A percentile compares a stretch with the other conserved stretches of the same genome.
These are phyloP conservation scores for Ceratocystis ficicola DNA, from an alignment of 2,329 filamentous ascomycete genomes.

Conservation along the genomic window DNA sequence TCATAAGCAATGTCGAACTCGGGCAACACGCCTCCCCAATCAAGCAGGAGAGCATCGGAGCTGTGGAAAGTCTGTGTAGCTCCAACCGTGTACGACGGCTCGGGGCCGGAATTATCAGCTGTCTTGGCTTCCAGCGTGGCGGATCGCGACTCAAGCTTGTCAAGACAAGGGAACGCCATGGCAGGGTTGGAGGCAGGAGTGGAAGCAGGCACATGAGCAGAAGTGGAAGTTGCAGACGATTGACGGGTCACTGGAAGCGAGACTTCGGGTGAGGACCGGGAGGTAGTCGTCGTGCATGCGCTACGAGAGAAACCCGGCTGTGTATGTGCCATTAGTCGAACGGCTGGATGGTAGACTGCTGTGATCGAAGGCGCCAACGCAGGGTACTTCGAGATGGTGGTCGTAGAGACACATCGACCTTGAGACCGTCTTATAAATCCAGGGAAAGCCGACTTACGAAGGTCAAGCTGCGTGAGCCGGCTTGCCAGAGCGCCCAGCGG, in stretches of 20 bases:
- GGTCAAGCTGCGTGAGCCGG: not conserved
- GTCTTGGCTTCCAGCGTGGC: constrained; percentile 50
- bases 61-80: constrained; percentile 69
- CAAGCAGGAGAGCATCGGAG: constrained; percentile 61
- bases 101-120: constrained; percentile 58
- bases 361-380: too few species aligned
- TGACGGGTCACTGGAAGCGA: constrained; percentile 11
- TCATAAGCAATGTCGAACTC: constrained; percentile 89
- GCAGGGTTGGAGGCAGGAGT: constrained; percentile 58
- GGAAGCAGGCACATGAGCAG: constrained; percentile 5
- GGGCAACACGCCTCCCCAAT: constrained; percentile 88
- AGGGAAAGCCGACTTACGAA: not conserved
- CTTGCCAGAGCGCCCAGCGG: constrained; percentile 5
- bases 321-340: too few species aligned
- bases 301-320: too few species aligned
- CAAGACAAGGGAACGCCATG: constrained; percentile 81
- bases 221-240: not conserved
- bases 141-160: constrained; percentile 68
- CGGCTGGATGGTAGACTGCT: too few species aligned
- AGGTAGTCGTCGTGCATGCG: constrained; percentile 1
- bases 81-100: constrained; percentile 87
- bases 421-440: not conserved
- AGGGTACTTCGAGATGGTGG: too few species aligned
- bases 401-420: not conserved
- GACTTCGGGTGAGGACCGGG: constrained; percentile 9